A percentile compares a stretch with the other conserved stretches of the same genome.
Conservation (phyloP, 1,284 basidiomycete species). For the Erythrobasidium hasegawianum region DNA sequence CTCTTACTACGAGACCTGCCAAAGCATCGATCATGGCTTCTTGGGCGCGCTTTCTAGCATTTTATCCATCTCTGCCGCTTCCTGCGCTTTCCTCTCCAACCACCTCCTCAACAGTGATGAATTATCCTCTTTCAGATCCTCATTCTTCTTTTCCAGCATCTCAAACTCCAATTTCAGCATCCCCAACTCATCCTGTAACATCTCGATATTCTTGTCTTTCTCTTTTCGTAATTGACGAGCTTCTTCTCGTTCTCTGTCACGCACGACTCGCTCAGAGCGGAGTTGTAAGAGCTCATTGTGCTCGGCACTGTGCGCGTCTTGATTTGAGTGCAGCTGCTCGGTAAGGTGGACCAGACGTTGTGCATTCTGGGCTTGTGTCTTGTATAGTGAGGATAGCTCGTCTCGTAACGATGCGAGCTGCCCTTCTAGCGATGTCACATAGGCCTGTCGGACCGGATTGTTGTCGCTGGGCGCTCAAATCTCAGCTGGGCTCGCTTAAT, state of each 20-base stretch:
- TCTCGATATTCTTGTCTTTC: conserved; percentile 69
- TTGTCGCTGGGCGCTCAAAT: conserved; percentile 1
- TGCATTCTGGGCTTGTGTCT: conserved; percentile 86
- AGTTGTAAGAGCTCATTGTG: conserved; percentile 69
- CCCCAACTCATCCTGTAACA: conserved; percentile 88
- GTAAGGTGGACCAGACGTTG: conserved; percentile 87
- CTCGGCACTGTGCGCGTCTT: conserved; percentile 71
- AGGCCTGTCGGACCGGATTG: conserved; percentile 77
- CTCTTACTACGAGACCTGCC: neutral
- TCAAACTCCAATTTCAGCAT: conserved; percentile 83
- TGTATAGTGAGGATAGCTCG: conserved; percentile 89
- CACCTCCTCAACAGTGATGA: conserved; percentile 89
- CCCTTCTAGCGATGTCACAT: conserved; percentile 83
- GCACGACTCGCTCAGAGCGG: conserved; percentile 64
- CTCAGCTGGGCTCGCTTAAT: no score
- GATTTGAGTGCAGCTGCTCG: conserved; percentile 86
- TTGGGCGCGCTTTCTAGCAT: conserved; percentile 31
- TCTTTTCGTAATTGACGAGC: conserved; percentile 77
- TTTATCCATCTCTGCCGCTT: conserved; percentile 93
- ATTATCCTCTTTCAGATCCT: conserved; percentile 82
- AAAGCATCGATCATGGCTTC: no score
- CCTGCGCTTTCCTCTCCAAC: conserved; percentile 88
- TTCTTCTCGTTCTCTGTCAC: conserved; percentile 75
- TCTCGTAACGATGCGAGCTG: conserved; percentile 85
- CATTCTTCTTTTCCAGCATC: conserved; percentile 81